These are phyloP conservation scores for Metarhizium rileyi DNA, from an alignment of 2,329 filamentous ascomycete genomes.

Conservation along the genomic window DNA sequence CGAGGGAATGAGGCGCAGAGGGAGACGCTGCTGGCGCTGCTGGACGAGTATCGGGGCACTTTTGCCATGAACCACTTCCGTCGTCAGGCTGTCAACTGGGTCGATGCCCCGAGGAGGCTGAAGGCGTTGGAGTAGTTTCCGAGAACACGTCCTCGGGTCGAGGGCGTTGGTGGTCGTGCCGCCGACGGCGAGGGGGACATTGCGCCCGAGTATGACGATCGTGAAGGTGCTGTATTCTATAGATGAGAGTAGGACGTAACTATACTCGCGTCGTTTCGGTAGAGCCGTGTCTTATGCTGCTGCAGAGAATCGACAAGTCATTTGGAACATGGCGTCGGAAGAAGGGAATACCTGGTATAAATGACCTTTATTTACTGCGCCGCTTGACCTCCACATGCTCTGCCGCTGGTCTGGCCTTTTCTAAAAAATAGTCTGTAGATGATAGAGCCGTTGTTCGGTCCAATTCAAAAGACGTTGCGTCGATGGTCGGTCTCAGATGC, in stretches of 20 bases:
- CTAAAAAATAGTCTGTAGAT: too few relatives aligned
- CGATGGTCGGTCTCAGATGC: too few relatives aligned
- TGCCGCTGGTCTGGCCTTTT: too few relatives aligned
- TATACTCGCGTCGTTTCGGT: too few relatives aligned
- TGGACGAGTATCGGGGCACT: neutral
- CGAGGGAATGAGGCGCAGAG: neutral
- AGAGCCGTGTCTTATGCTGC: too few relatives aligned
- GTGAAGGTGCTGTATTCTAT: neutral
- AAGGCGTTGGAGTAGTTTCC: neutral
- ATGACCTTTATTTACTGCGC: too few relatives aligned
- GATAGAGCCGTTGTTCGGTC: too few relatives aligned
- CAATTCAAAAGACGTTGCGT: too few relatives aligned
- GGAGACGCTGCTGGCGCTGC: neutral
- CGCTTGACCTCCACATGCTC: too few relatives aligned
- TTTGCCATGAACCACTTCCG: neutral
- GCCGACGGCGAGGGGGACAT: neutral
- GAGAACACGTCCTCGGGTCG: neutral
- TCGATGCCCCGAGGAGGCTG: neutral
- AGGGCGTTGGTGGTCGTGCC: neutral
- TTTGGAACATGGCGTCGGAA: too few relatives aligned
- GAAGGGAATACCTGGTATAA: too few relatives aligned
- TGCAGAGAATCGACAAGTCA: too few relatives aligned
- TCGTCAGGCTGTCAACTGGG: neutral
- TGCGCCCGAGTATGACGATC: neutral
- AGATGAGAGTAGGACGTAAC: conserved; percentile 1